Base-by-base conservation (phyloP, 352 stramenopile species). In the Phytopythium chamaehyphon region DNA sequence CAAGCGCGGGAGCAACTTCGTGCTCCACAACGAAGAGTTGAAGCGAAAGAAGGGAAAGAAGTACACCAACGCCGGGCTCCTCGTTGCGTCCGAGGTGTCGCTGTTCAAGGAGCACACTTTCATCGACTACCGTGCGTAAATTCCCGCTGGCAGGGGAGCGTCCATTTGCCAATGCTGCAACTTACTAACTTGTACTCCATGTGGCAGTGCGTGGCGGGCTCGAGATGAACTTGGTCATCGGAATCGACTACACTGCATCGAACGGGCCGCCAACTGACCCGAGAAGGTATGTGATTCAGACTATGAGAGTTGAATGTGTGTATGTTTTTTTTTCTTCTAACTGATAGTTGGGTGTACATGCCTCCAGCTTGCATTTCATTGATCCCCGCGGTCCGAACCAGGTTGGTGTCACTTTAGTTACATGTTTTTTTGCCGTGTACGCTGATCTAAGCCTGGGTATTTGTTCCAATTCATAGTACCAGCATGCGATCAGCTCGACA, bases 151-250 rank as follows among this genome's bases (percentile, higher is more conserved):
- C n/a, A n/a, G n/a, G n/a, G n/a, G n/a, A n/a, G n/a, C n/a, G n/a
- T 48, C 15, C 46, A 24, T 15, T 51, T 16, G n/a, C 53, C 6
- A 39, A 40, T 23, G 19, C 22, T 61, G 42, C n/a, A n/a, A 42
- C 21, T 8, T 16, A 21, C 40, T 43, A 47, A 24, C 57, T 23
- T 61, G 14, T 36, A 39, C 5, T 19, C 43, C 16, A 47, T 62
- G 21, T 22, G 40, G 36, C 43, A 86, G 75, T 86, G 46, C 64
- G 65, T 21, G 79, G 68, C 43, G 93, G 94, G 19, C 71, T 95
- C 53, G 88, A 98, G 69, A 88, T 98, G 55, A 86, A 73, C 38
- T 37, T 90, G 52, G 64, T 91, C 26, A 64, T 91, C 45, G 77
- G 68, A 0, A 83, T 91, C 37, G 81, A 91, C 63, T 89, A 86